Base-by-base conservation (phyloP, 345 rosid species). In the Conringia planisiliqua region DNA sequence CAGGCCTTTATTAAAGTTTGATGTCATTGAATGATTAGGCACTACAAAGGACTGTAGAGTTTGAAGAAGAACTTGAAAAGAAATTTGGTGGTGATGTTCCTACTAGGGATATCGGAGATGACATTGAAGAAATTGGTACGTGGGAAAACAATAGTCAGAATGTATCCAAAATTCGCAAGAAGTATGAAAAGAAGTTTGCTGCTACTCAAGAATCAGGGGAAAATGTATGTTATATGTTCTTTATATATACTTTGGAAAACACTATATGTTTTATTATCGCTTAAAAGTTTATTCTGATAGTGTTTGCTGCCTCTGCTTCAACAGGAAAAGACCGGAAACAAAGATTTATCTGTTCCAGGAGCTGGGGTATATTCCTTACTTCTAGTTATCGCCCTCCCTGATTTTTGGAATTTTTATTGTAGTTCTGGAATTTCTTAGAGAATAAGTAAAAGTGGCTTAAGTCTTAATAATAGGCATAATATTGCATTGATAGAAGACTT, bases 61-160 rank as follows among this genome's bases (percentile, higher is more conserved):
- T 95, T 84, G 99, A 95, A 81, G 86, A 90, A 82, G 98, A 95
- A 76, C 75, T 92, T 77, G 99, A 93, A 59, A 90, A 88, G 85
- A 90, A 89, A 85, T 95, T 95, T 86, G 99, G 99, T 55, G 97
- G 92, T 70, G 94, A 84, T 64, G 75, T 80, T 79, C 81, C 75
- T 66, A 86, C 78, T 79, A 84, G 85, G 66, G 94, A 90, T 81
- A 80, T 82, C 51, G 89, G 81, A 56, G 82, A 68, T 70, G 97
- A 90, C 78, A 89, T 86, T 76, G 97, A 92, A 78, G 97, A 92
- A 75, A 85, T 89, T 81, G 97, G 94, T 56, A 84, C 71, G 47
- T 79, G 83, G 72, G 96, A 83, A 74, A 82, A 66, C 58, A 85
- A 80, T 77, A 78, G 84, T 78, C 93, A 85, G 81, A 86, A 47